phyloP scores from a whole-genome alignment of 202 grass and related monocot species.

The Miscanthus sacchariflorus region DNA sequence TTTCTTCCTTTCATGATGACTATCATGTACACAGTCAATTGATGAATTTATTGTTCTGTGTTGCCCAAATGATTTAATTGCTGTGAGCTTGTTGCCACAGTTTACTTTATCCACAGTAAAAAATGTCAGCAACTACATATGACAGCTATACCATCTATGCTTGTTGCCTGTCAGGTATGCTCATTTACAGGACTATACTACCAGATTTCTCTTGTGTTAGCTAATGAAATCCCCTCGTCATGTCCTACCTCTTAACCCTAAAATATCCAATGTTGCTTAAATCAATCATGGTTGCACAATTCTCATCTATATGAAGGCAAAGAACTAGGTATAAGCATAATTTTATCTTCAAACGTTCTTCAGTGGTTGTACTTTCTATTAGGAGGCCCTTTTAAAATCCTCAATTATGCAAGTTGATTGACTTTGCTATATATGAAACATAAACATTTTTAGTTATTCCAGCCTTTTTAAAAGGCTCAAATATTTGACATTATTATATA shows the following conservation, averaged over 20 bases:
- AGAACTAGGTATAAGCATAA: conserved; percentile 11
- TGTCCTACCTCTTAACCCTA: conserved; percentile 5
- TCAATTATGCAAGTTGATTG: conserved; percentile 25
- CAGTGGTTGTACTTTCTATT: conserved; percentile 16
- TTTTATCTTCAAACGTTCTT: conserved; percentile 17
- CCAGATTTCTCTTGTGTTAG: not conserved
- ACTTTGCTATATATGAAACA: conserved; percentile 41
- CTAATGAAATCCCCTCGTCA: not conserved
- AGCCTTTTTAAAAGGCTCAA: not conserved
- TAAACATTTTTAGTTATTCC: conserved; percentile 63
- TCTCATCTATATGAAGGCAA: conserved; percentile 21
- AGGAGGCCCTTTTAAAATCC: not conserved
- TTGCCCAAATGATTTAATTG: not conserved
- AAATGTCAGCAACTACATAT: not conserved
- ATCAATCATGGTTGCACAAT: conserved; percentile 24
- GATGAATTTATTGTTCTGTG: not conserved
- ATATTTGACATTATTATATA: conserved; percentile 41
- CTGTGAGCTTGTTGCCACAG: not conserved
- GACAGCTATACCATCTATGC: not conserved
- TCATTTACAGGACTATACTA: not conserved
- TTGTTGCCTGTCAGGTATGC: not conserved
- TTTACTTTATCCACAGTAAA: conserved; percentile 7
- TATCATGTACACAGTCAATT: conserved; percentile 19
- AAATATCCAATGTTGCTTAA: conserved; percentile 34
- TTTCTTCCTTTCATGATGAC: conserved; percentile 14